Evolutionary conservation across 192 early-diverging fungal genomes (phyloP).

Genomic region (Phycomyces blakesleeanus): DNA sequence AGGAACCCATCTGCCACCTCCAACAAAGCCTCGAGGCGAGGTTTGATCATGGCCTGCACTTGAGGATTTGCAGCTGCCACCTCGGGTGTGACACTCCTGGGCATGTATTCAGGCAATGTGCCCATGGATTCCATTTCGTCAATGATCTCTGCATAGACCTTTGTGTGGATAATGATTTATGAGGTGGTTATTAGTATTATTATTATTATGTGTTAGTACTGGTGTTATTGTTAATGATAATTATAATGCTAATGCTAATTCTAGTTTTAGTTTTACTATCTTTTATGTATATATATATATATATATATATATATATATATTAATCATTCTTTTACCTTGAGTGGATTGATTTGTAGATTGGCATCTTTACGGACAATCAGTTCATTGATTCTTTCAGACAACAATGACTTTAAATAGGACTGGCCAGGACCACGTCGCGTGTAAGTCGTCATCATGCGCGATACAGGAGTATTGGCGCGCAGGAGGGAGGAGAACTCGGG

Average conservation of each 20-base stretch:
- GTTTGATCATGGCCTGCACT: constrained; percentile 78
- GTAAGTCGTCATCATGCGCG: constrained; percentile 98
- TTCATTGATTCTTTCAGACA: constrained; percentile 77
- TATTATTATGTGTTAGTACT: too few species aligned
- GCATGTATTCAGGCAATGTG: constrained; percentile 56
- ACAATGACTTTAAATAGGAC: constrained; percentile 85
- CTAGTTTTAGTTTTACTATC: too few species aligned
- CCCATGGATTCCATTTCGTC: constrained; percentile 66
- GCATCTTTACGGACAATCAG: constrained; percentile 81
- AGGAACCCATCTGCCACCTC: constrained; percentile 86
- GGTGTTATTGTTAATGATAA: background rate
- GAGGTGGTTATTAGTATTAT: background rate
- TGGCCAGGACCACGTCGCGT: constrained; percentile 91
- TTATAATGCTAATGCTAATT: too few species aligned
- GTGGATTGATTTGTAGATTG: constrained; percentile 92
- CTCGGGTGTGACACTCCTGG: constrained; percentile 76
- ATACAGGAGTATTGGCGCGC: constrained; percentile 93
- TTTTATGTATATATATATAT: too few species aligned
- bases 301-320: too few species aligned
- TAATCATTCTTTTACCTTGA: too few species aligned
- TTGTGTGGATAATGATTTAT: background rate
- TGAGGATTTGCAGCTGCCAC: constrained; percentile 75
- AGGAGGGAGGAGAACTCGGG: constrained; percentile 85
- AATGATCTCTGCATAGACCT: constrained; percentile 79
- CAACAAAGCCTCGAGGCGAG: constrained; percentile 75